Evolutionary conservation across 108 stramenopile species (phyloP).

Genomic region (Nannochloropsis salina): DNA sequence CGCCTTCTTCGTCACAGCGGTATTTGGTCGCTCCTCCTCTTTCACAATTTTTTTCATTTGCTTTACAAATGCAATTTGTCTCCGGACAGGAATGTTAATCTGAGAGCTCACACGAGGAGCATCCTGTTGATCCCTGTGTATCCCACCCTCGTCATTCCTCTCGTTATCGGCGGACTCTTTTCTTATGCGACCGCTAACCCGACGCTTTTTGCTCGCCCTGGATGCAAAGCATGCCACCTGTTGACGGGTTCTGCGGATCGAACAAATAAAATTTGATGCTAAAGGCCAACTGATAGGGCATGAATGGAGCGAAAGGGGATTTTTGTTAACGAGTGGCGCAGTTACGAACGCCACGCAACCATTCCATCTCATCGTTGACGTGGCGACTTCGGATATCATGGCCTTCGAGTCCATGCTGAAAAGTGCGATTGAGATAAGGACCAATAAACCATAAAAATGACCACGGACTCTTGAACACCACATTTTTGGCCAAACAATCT

Average conservation of each 20-base stretch:
- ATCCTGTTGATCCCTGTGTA: neutral
- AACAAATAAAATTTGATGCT: too few species aligned
- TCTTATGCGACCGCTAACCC: neutral
- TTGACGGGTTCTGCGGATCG: neutral
- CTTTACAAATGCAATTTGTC: neutral
- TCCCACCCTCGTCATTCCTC: neutral
- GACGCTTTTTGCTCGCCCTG: neutral
- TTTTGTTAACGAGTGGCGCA: too few species aligned
- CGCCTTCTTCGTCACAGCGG: neutral
- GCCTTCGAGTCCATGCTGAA: too few species aligned
- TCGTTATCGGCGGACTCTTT: neutral
- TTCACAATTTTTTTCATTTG: constrained; percentile 18
- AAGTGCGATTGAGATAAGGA: too few species aligned
- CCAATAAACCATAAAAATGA: too few species aligned
- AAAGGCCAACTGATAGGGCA: too few species aligned
- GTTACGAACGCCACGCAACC: too few species aligned
- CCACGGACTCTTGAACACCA: too few species aligned
- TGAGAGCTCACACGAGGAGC: neutral
- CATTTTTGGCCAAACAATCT: too few species aligned
- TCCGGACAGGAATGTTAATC: constrained; percentile 8
- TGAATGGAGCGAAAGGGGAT: too few species aligned
- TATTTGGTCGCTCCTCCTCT: neutral
- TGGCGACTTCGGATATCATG: too few species aligned
- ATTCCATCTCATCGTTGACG: too few species aligned
- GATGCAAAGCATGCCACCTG: neutral